Evolutionary conservation across 139 green algal species (phyloP), one percentile per base, ranked within the genome.

Genomic region (Diplosphaera chodatii): DNA sequence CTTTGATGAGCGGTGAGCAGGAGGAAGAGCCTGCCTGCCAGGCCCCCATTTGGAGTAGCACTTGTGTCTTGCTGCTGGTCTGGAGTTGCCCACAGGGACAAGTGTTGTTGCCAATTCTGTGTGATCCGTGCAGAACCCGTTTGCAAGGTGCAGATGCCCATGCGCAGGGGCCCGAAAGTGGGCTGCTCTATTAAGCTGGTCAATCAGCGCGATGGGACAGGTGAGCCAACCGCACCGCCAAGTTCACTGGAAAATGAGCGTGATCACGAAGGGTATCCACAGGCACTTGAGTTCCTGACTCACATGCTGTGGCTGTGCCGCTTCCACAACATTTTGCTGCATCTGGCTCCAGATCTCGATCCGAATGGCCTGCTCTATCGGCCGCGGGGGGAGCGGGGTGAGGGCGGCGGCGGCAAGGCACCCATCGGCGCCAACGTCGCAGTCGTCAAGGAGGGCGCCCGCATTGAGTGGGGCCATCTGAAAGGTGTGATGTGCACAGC

Each of bases 171-270:
- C 1, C 67, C 67, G 48, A 84, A 86, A 72, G 55, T 84, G 32
- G 71, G 66, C 20, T 79, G 68, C 66, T 84, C 74, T 48, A 87
- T 89, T 64, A 86, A 86, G 75, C 34, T 84, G 2, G 85, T 88
- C 18, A 77, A 71, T 29, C 86, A 91, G 68, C 65, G 56, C 28
- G 83, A 87, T 59, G 84, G 83, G 21, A 64, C 55, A 4, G 70
- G 67, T 29, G 18, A 37, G 59, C 56, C 65, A n/a, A n/a, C n/a
- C n/a, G n/a, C n/a, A n/a, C n/a, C n/a, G n/a, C n/a, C n/a, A n/a
- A n/a, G n/a, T n/a, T n/a, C n/a, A n/a, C n/a, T n/a, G n/a, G n/a
- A n/a, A n/a, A n/a, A n/a, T n/a, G n/a, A n/a, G n/a, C n/a, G n/a
- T n/a, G n/a, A n/a, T n/a, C n/a, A n/a, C n/a, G n/a, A n/a, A n/a